Evolutionary conservation across 352 stramenopile genomes (phyloP), one percentile per base, ranked within the genome.

Genomic region (Phytophthora boehmeriae): DNA sequence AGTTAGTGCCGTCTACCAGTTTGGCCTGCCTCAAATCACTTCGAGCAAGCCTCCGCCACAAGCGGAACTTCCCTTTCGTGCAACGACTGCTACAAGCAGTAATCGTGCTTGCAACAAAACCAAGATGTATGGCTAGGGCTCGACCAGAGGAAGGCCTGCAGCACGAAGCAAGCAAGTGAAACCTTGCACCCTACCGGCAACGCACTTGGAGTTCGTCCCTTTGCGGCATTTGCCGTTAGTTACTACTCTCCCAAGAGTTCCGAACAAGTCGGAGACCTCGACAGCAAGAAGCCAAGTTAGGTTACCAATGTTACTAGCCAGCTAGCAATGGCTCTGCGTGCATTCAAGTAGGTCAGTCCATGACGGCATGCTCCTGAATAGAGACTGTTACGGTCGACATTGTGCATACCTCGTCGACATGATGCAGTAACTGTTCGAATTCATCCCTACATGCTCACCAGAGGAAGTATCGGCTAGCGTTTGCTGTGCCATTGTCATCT

Each of bases 181-280:
- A 19, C 27, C 25, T 39, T 23, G 22, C 10, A 5, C 16, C n/a
- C n/a, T 16, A 35, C 22, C 25, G 25, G 27, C 8, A 36, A 28
- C 25, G 11, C 44, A 4, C 35, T 43, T 23, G 59, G 22, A 9
- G 35, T 22, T 63, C 41, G 44, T 55, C 45, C 51, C 63, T 48
- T 66, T 45, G 63, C 46, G 57, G 56, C 39, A 49, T 49, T 57
- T 71, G 48, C 47, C 62, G 45, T 44, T 56, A 23, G 68, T 72
- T 68, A 62, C 62, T 64, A 14, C 54, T 51, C 55, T 36, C 30
- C 34, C 8, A 44, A 23, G n/a, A 34, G 34, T 47, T 28, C 43
- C 28, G 35, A 70, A 66, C 41, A 53, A 43, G 66, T 57, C 55
- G 44, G 62, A 55, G 17, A 42, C 19, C 27, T 20, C 17, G 4